Conservation (phyloP, 257 asterid species). For the Solanum pimpinellifolium region DNA sequence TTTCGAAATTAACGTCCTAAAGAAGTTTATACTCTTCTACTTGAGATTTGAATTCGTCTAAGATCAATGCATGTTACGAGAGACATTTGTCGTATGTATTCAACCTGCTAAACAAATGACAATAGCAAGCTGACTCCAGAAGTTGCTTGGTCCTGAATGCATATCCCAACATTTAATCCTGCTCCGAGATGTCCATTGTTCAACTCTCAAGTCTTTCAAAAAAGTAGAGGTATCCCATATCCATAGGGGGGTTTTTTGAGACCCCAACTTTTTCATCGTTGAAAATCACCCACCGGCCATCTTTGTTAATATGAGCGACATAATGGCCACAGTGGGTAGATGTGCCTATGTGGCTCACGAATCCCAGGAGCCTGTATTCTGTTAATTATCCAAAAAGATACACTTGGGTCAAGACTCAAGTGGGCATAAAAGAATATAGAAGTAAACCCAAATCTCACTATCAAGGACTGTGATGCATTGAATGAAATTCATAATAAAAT, state of each 20-base stretch:
- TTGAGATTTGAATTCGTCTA: not conserved
- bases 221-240: slow-evolving; percentile 93
- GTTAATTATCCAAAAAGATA: slow-evolving; percentile 9
- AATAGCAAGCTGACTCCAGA: not conserved
- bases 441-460: not conserved
- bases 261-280: slow-evolving; percentile 83
- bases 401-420: not conserved
- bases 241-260: slow-evolving; percentile 74
- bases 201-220: slow-evolving; percentile 68
- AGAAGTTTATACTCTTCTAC: not conserved
- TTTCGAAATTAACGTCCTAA: not conserved
- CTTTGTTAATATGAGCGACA: slow-evolving; percentile 80
- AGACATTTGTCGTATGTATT: not conserved
- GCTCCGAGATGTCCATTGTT: not conserved
- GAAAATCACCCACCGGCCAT: slow-evolving; percentile 88
- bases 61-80: not conserved
- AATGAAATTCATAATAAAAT: not conserved
- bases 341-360: slow-evolving; percentile 92
- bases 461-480: not conserved
- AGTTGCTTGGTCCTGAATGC: not conserved
- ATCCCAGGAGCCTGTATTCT: slow-evolving; percentile 74
- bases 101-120: not conserved
- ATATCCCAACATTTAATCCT: not conserved
- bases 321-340: slow-evolving; percentile 98
- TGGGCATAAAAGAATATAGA: not conserved